phyloP scores from a whole-genome alignment of 805 yeast species.

The Myxozyma kluyveri region DNA sequence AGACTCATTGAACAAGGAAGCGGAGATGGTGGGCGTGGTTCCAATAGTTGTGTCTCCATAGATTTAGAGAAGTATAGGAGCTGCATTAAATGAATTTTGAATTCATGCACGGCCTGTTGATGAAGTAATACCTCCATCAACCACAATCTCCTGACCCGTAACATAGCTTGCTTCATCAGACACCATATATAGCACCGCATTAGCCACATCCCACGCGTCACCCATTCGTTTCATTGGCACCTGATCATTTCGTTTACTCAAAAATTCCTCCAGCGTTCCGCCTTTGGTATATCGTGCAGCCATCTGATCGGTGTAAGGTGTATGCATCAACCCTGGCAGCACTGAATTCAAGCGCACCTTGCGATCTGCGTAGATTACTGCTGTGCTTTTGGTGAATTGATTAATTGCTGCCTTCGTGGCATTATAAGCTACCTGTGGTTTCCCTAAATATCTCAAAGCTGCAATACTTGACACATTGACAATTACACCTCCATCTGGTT shows the following conservation, averaged over 20 bases:
- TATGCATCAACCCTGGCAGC: slow-evolving; percentile 60
- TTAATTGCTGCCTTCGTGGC: slow-evolving; percentile 42
- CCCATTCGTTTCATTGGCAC: slow-evolving; percentile 61
- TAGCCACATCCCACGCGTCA: slow-evolving; percentile 63
- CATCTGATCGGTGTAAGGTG: slow-evolving; percentile 44
- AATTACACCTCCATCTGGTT: slow-evolving; percentile 36
- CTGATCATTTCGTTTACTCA: slow-evolving; percentile 53
- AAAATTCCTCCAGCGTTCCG: slow-evolving; percentile 46
- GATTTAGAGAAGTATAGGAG: background rate
- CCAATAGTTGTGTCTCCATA: no score
- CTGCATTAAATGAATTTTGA: background rate
- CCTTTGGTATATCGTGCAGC: slow-evolving; percentile 5
- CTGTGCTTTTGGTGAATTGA: slow-evolving; percentile 45
- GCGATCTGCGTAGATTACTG: slow-evolving; percentile 59
- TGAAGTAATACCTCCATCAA: slow-evolving; percentile 51
- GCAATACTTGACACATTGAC: slow-evolving; percentile 43
- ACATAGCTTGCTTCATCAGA: slow-evolving; percentile 50
- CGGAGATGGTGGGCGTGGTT: background rate
- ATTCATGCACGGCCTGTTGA: slow-evolving; percentile 29
- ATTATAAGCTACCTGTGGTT: slow-evolving; percentile 43
- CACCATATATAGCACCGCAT: slow-evolving; percentile 58
- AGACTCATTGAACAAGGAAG: background rate
- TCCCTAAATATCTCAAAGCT: slow-evolving; percentile 41
- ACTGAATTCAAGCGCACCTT: slow-evolving; percentile 55
- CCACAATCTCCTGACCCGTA: slow-evolving; percentile 61